Conservation (phyloP, 1,284 basidiomycete genomes). For the Sporisorium sorghi region DNA sequence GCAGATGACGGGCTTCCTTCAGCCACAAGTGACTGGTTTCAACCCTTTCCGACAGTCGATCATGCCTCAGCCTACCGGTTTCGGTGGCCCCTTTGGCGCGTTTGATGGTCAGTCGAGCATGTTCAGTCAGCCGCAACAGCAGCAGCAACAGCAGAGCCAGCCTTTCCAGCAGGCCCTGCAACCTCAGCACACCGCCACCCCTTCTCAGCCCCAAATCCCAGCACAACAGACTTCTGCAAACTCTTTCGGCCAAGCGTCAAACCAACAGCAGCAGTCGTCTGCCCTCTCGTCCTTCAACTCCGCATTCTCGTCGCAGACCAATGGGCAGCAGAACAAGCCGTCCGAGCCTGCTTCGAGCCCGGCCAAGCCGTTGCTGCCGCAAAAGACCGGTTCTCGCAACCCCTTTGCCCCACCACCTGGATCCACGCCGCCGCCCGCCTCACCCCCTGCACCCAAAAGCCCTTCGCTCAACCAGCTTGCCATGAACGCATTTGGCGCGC, state of each 20-base stretch:
- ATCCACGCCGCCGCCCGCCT: constrained; percentile 71
- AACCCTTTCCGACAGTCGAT: constrained; percentile 76
- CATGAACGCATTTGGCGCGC: constrained; percentile 71
- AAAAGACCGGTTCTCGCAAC: constrained; percentile 93
- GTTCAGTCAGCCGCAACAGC: constrained; percentile 38
- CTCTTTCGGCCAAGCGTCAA: constrained; percentile 14
- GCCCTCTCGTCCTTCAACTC: constrained; percentile 73
- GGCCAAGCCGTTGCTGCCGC: constrained; percentile 77
- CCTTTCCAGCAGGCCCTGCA: constrained; percentile 31
- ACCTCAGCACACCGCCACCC: constrained; percentile 48
- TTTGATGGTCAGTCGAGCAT: constrained; percentile 36
- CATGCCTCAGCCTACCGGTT: constrained; percentile 61
- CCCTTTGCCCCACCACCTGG: constrained; percentile 83
- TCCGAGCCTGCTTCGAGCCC: constrained; percentile 48
- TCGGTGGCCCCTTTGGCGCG: constrained; percentile 43
- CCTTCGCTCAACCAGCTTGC: constrained; percentile 85
- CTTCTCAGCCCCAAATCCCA: constrained; percentile 43
- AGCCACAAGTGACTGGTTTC: constrained; percentile 80
- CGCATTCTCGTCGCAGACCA: constrained; percentile 71
- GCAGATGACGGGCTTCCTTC: constrained; percentile 72
- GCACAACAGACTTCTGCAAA: constrained; percentile 21
- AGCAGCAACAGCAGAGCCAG: constrained; percentile 27
- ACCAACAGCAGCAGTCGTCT: constrained; percentile 36
- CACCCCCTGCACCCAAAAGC: constrained; percentile 75
- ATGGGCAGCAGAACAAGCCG: constrained; percentile 67